These are phyloP conservation scores for Volutella citrinella DNA, from an alignment of 2,329 filamentous ascomycete species.

Conservation along the genomic window DNA sequence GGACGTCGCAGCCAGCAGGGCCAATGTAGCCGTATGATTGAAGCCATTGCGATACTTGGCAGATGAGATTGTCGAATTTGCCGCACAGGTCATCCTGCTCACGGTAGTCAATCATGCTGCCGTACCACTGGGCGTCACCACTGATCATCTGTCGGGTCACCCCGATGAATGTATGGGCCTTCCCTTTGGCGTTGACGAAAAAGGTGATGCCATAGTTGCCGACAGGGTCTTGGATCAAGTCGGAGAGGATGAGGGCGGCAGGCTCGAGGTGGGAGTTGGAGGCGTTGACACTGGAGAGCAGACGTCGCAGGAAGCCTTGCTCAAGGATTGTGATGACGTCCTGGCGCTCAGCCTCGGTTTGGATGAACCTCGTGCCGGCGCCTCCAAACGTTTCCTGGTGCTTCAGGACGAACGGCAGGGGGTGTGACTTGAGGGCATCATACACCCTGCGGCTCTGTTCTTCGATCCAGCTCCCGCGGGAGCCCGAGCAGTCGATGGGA, in stretches of 20 bases:
- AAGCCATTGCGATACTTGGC: conserved; percentile 25
- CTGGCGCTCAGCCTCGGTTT: conserved; percentile 22
- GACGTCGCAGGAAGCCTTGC: conserved; percentile 25
- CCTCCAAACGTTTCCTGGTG: conserved; percentile 36
- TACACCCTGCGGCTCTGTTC: conserved; percentile 25
- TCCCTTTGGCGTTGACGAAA: conserved; percentile 26
- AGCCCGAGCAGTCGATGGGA: conserved; percentile 24
- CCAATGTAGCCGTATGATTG: conserved; percentile 29
- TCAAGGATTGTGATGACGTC: conserved; percentile 21
- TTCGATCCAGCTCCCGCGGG: conserved; percentile 26
- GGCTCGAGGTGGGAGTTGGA: conserved; percentile 30
- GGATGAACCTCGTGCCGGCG: conserved; percentile 33
- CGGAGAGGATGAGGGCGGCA: conserved; percentile 28
- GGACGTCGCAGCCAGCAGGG: conserved; percentile 30
- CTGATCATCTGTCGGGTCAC: conserved; percentile 34
- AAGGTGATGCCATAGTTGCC: conserved; percentile 34
- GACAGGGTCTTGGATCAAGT: conserved; percentile 28
- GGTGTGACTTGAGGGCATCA: conserved; percentile 17
- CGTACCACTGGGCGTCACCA: conserved; percentile 29
- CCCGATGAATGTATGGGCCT: conserved; percentile 27
- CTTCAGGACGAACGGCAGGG: conserved; percentile 35
- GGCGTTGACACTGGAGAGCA: conserved; percentile 28
- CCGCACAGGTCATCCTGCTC: conserved; percentile 26
- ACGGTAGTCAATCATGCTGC: conserved; percentile 31
- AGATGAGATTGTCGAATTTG: conserved; percentile 23